phyloP scores from a whole-genome alignment of 1,139 yeast species.

The Candida labiduridarum region DNA sequence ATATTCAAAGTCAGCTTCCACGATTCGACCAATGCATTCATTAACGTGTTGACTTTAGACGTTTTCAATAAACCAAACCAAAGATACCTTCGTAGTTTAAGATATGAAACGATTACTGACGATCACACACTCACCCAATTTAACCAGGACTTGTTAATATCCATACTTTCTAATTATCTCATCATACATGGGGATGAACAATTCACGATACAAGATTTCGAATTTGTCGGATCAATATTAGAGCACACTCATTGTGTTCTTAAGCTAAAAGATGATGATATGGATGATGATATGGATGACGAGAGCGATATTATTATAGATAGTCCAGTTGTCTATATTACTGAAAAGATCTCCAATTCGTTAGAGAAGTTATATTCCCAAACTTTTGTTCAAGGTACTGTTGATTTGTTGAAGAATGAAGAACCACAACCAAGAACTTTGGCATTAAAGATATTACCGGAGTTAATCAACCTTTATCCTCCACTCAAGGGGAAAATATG shows the following conservation, averaged over 20 bases:
- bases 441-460: slow-evolving; percentile 26
- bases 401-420: slow-evolving; percentile 20
- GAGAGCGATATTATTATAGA: slow-evolving; percentile 6
- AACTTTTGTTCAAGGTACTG: slow-evolving; percentile 25
- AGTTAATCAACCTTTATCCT: slow-evolving; percentile 35
- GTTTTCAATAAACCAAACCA: not conserved
- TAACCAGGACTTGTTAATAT: slow-evolving; percentile 12
- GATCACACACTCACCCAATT: not conserved
- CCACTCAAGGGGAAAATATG: slow-evolving; percentile 33
- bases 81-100: slow-evolving; percentile 6
- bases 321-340: slow-evolving; percentile 1
- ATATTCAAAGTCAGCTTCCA: slow-evolving; percentile 5
- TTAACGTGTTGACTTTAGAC: slow-evolving; percentile 9
- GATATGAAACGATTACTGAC: not conserved
- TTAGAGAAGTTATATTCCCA: slow-evolving; percentile 22
- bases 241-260: slow-evolving; percentile 25
- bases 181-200: slow-evolving; percentile 21
- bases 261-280: slow-evolving; percentile 9
- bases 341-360: not conserved
- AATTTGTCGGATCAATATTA: slow-evolving; percentile 25
- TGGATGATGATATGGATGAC: slow-evolving; percentile 5
- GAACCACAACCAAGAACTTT: slow-evolving; percentile 14
- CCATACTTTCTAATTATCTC: slow-evolving; percentile 24
- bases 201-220: slow-evolving; percentile 23
- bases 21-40: slow-evolving; percentile 8